A percentile compares a stretch with the other conserved stretches of the same genome.
phyloP scores from a whole-genome alignment of 2,329 filamentous ascomycete genomes.

The Didymella sp. region DNA sequence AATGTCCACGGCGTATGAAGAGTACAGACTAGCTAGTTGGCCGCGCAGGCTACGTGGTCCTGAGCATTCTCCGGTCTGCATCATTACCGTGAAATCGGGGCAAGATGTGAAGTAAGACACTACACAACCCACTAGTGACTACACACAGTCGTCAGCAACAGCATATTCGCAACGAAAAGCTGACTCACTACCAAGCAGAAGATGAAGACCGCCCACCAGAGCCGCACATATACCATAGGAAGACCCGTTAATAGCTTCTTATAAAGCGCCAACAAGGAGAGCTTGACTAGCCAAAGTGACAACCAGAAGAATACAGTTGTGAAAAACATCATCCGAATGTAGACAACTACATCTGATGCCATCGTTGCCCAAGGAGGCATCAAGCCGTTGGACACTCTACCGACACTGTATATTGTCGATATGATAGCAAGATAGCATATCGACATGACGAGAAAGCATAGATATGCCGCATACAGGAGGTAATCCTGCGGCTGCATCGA shows the following conservation, averaged over 20 bases:
- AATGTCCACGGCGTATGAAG: background rate
- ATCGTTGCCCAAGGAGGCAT: constrained; percentile 39
- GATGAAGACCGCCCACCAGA: constrained; percentile 3
- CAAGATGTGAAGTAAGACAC: background rate
- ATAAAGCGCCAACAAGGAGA: constrained; percentile 51
- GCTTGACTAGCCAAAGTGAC: constrained; percentile 52
- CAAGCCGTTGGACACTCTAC: constrained; percentile 16
- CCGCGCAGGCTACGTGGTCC: background rate
- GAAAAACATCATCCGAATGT: constrained; percentile 51
- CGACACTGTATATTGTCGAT: constrained; percentile 39
- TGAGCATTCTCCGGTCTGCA: background rate
- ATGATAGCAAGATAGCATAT: constrained; percentile 44
- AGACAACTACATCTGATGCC: constrained; percentile 37
- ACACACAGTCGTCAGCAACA: background rate
- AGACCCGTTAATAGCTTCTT: constrained; percentile 47
- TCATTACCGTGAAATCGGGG: background rate
- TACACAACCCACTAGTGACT: background rate
- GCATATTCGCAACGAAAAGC: background rate
- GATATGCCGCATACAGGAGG: constrained; percentile 35
- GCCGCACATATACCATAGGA: background rate
- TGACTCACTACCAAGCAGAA: background rate
- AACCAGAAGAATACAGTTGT: constrained; percentile 51
- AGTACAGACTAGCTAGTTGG: background rate
- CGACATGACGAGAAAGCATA: constrained; percentile 29
- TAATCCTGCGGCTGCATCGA: background rate